These are phyloP conservation scores for Amanita muscaria DNA, from an alignment of 768 basidiomycete species.

Conservation along the genomic window DNA sequence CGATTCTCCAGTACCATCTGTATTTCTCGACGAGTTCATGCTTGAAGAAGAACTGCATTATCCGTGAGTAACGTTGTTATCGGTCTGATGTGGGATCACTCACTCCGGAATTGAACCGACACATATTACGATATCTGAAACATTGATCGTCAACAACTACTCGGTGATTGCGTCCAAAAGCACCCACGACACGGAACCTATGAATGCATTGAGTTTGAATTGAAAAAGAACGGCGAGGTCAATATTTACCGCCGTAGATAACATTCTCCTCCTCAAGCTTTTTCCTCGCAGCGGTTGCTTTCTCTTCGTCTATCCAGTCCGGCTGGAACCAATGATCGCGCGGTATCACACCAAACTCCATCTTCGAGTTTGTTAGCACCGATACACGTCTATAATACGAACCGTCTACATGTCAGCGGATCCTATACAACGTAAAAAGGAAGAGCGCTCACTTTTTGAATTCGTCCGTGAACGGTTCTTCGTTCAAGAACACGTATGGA, in stretches of 20 bases:
- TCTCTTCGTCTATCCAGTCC: conserved; percentile 62
- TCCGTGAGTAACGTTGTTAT: neutral
- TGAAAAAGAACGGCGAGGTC: conserved; percentile 10
- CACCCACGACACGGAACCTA: conserved; percentile 7
- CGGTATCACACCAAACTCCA: conserved; percentile 55
- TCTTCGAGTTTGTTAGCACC: conserved; percentile 19
- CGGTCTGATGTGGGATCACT: conserved; percentile 14
- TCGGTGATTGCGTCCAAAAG: conserved; percentile 18
- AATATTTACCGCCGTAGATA: conserved; percentile 35
- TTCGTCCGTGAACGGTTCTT: conserved; percentile 64
- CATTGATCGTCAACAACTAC: neutral
- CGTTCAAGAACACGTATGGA: conserved; percentile 83
- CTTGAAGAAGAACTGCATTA: conserved; percentile 53
- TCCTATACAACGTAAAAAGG: neutral
- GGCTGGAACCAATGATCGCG: conserved; percentile 68
- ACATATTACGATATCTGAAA: conserved; percentile 55
- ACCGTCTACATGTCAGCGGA: neutral
- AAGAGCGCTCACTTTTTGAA: conserved; percentile 57
- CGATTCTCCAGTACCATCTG: conserved; percentile 76
- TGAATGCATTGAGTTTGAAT: neutral
- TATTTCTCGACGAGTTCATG: conserved; percentile 59
- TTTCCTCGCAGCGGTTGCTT: conserved; percentile 46
- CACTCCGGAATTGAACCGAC: conserved; percentile 60
- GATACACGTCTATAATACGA: conserved; percentile 20
- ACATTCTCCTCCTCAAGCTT: conserved; percentile 46